Base-by-base conservation (phyloP, 495 filamentous ascomycete species). In the Bryoglossum gracile region DNA sequence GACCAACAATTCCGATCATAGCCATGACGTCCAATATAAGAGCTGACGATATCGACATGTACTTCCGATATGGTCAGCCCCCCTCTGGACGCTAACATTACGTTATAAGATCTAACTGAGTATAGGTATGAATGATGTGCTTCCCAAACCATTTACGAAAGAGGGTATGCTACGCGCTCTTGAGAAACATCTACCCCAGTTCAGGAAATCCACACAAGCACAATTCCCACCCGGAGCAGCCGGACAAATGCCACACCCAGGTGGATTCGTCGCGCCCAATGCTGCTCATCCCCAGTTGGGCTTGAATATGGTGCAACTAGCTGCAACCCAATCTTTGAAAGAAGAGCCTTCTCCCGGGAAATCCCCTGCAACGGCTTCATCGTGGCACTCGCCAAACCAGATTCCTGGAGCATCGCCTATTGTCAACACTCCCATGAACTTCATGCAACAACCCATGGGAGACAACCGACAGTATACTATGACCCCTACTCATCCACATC, bases 1-100 rank as follows among this genome's bases (percentile, higher is more conserved):
- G 91, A 54, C 75, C 71, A 19, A 74, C 80, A 17, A 89, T 88
- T 14, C 92, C 92, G 11, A 92, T 97, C 57, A 87, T 98, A 51
- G 94, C 92, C 42, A 96, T 98, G 92, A 97, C 92, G 21, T 95
- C 92, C 16, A 98, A 97, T 58, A 97, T 97, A 50, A 81, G 94
- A 35, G 89, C 88, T 51, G 91, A 97, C 60, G 92, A 98, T 64
- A 95, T 98, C 46, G 83, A 89, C 54, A 90, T 91, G 67, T 98
- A 98, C 62, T 97, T 96, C 70, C 82, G 89, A 53, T 90, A 94
- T 70, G 92, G 92, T 96, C 73, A 70, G 83, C 60, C 11, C 30
- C 25, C 14, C 9, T 19, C 13, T 5, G 5, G 16, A 16, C 10
- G 11, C 25, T 5, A 0, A 42, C 25, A 11, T 41, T 18, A 36